Percentiles rank a stretch among this genome's conserved stretches.
phyloP scores from a whole-genome alignment of 192 early-diverging fungal species.

The Podila horticola region DNA sequence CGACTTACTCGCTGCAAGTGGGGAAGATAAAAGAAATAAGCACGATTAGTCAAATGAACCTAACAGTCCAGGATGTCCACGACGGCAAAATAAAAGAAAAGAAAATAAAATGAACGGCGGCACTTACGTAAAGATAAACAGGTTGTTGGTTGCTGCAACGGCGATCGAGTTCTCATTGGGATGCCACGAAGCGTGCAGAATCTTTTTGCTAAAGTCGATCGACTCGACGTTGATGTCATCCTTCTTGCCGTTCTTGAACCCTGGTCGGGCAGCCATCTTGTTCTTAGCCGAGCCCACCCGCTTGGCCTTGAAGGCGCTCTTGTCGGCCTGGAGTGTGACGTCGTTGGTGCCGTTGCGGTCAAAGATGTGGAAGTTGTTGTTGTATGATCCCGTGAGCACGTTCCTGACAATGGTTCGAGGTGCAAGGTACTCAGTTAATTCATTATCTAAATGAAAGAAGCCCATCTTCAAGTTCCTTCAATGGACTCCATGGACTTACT shows the following conservation, averaged over 20 bases:
- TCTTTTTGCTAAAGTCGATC: conserved; percentile 96
- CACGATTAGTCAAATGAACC: not conserved
- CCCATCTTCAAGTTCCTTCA: too few relatives aligned
- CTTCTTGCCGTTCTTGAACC: conserved; percentile 60
- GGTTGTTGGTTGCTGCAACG: conserved; percentile 98
- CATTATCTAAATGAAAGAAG: not conserved
- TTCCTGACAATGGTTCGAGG: conserved; percentile 54
- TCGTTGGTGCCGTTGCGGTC: conserved; percentile 82
- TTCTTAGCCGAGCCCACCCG: conserved; percentile 84
- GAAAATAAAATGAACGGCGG: not conserved
- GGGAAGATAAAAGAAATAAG: too few relatives aligned
- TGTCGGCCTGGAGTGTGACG: conserved; percentile 95
- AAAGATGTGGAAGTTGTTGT: conserved; percentile 99
- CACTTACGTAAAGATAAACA: conserved; percentile 89
- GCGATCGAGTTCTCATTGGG: conserved; percentile 98
- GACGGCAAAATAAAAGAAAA: not conserved
- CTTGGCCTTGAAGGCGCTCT: conserved; percentile 97
- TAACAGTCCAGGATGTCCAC: not conserved
- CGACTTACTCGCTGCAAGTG: too few relatives aligned
- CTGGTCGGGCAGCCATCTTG: conserved; percentile 60
- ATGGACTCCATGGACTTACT: conserved; percentile 64
- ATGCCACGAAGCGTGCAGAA: conserved; percentile 99
- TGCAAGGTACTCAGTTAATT: not conserved
- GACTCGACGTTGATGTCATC: conserved; percentile 87
- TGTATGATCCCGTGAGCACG: conserved; percentile 97